Evolutionary conservation across 352 stramenopile species (phyloP).

Genomic region (Phytophthora cryptogea): DNA sequence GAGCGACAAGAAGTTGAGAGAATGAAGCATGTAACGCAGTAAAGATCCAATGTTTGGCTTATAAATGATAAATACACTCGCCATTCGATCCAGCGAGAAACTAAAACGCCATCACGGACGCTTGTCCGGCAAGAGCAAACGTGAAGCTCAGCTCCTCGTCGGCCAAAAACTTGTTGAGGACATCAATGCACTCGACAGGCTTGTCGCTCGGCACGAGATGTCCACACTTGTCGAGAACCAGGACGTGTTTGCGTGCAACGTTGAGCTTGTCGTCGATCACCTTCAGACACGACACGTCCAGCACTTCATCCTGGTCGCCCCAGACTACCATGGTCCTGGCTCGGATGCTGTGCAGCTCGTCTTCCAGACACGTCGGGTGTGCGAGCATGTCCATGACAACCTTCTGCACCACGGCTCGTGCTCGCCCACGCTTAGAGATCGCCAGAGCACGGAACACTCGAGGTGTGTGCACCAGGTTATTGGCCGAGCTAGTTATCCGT

Average conservation of each 20-base stretch:
- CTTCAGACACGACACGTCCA: slow-evolving; percentile 65
- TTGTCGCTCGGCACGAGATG: slow-evolving; percentile 68
- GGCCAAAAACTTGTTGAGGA: slow-evolving; percentile 65
- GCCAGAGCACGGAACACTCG: slow-evolving; percentile 32
- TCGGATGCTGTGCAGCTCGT: slow-evolving; percentile 55
- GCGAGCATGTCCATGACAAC: slow-evolving; percentile 61
- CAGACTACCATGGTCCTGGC: slow-evolving; percentile 65
- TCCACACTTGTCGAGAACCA: slow-evolving; percentile 63
- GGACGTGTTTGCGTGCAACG: slow-evolving; percentile 41
- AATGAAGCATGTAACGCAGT: too few species aligned
- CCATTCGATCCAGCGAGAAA: slow-evolving; percentile 13
- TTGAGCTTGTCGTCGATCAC: slow-evolving; percentile 57
- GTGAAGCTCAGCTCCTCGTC: slow-evolving; percentile 39
- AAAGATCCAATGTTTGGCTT: slow-evolving; percentile 1
- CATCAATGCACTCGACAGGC: slow-evolving; percentile 47
- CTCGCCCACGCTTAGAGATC: slow-evolving; percentile 27
- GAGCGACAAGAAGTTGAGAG: too few species aligned
- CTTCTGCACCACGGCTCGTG: slow-evolving; percentile 53
- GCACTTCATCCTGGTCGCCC: slow-evolving; percentile 66
- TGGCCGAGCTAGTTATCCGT: slow-evolving; percentile 16
- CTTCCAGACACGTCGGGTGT: slow-evolving; percentile 61
- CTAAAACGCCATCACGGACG: slow-evolving; percentile 32
- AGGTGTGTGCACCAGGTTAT: slow-evolving; percentile 35
- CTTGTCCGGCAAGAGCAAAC: slow-evolving; percentile 27
- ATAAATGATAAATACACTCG: slow-evolving; percentile 41